A percentile compares a stretch with the other conserved stretches of the same genome.
Evolutionary conservation across 2,329 filamentous ascomycete genomes (phyloP).

Genomic region (Colletotrichum kahawae): DNA sequence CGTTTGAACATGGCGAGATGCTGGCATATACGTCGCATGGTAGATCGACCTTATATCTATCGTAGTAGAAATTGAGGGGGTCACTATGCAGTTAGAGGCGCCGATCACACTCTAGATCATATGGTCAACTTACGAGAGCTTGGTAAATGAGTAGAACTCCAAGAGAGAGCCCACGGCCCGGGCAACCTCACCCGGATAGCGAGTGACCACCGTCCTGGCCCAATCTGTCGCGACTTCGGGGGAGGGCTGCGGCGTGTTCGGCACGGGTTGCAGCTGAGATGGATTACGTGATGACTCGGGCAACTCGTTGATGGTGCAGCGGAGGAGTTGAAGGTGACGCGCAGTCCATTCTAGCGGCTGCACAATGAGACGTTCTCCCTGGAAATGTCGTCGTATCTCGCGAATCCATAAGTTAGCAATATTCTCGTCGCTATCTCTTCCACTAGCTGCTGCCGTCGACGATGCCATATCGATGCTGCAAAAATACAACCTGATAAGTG

Average conservation of each 20-base stretch:
- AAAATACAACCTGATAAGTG: no score
- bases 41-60: no score
- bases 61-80: no score
- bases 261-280: neutral
- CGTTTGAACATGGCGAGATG: accelerated
- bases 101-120: no score
- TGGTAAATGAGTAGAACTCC: neutral
- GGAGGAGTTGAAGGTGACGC: neutral
- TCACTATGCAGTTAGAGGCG: no score
- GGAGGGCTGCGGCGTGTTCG: neutral
- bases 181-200: neutral
- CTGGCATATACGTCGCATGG: neutral
- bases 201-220: neutral
- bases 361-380: neutral
- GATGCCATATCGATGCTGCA: no score
- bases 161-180: neutral
- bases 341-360: neutral
- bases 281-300: neutral
- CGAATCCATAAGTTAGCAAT: neutral
- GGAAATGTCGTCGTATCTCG: neutral
- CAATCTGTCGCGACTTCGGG: neutral
- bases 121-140: neutral
- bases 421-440: neutral
- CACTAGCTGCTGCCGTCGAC: neutral
- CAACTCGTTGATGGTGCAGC: neutral